Conservation (phyloP, 345 rosid genomes). For the Arabidopsis suecica region DNA sequence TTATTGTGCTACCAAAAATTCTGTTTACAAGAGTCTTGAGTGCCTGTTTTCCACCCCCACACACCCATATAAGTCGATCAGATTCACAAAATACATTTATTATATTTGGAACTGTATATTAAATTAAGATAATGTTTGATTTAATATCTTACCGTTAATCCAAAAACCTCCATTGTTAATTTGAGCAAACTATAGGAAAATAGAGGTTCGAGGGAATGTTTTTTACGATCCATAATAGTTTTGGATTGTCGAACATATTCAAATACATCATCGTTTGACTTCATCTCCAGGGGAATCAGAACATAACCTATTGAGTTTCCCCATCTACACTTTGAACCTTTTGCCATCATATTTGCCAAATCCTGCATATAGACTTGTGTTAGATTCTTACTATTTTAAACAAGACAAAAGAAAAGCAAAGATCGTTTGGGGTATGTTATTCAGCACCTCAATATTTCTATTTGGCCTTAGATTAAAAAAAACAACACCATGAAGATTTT, state of each 20-base stretch:
- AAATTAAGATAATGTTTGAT: neutral
- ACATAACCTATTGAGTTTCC: conserved; percentile 59
- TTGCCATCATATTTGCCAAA: conserved; percentile 57
- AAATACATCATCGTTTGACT: conserved; percentile 46
- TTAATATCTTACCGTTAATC: conserved; percentile 43
- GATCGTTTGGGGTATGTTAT: neutral
- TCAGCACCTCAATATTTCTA: conserved; percentile 56
- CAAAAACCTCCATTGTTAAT: conserved; percentile 38
- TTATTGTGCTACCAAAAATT: conserved; percentile 50
- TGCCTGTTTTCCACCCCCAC: conserved; percentile 36
- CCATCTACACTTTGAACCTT: conserved; percentile 52
- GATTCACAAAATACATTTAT: neutral
- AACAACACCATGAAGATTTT: conserved; percentile 48
- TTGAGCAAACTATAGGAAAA: conserved; percentile 48
- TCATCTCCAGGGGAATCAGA: conserved; percentile 52
- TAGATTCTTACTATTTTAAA: neutral
- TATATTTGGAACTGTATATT: neutral
- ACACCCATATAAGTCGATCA: neutral
- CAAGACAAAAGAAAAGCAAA: neutral
- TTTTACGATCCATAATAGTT: conserved; percentile 54
- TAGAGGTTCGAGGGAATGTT: conserved; percentile 58
- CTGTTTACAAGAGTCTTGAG: conserved; percentile 53
- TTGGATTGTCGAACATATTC: conserved; percentile 54
- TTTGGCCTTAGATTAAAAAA: conserved; percentile 57
- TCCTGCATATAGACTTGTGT: conserved; percentile 31